Conservation (phyloP, 2,329 filamentous ascomycete species). For the Acrocalymma vagum region DNA sequence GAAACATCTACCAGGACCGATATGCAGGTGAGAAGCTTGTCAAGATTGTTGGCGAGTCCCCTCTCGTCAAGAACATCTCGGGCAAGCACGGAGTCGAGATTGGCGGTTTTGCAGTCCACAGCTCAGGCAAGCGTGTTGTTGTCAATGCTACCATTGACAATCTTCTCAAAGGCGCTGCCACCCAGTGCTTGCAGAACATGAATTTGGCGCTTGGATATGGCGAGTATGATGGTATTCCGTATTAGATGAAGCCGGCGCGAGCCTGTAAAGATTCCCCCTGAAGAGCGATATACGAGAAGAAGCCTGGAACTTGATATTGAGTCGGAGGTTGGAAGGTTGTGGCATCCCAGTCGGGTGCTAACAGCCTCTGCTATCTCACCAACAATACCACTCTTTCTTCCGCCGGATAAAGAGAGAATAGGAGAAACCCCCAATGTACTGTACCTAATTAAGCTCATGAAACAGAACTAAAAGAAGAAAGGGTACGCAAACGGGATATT, state of each 20-base stretch:
- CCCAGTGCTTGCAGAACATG: conserved; percentile 95
- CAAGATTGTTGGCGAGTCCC: conserved; percentile 88
- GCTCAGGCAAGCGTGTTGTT: conserved; percentile 88
- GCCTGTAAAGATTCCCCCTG: no score
- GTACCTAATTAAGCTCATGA: no score
- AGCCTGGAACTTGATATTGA: no score
- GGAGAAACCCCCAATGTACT: no score
- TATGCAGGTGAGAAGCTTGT: conserved; percentile 96
- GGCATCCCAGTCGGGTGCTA: no score
- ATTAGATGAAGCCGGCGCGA: conserved; percentile 37
- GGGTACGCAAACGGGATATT: no score
- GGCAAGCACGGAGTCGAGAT: conserved; percentile 91
- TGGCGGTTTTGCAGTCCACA: conserved; percentile 94
- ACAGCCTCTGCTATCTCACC: no score
- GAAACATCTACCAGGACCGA: conserved; percentile 93
- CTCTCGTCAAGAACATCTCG: conserved; percentile 83
- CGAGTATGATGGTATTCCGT: conserved; percentile 87
- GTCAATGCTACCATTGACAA: conserved; percentile 95
- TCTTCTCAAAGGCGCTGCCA: conserved; percentile 89
- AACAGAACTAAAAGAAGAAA: no score
- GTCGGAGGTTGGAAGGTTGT: no score
- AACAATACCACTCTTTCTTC: no score
- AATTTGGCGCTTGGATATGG: conserved; percentile 88
- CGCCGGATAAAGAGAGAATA: no score
- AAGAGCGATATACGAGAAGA: no score